A percentile compares a stretch with the other conserved stretches of the same genome.
Evolutionary conservation across 805 yeast species (phyloP).

Genomic region (Saccharomyces mikatae): DNA sequence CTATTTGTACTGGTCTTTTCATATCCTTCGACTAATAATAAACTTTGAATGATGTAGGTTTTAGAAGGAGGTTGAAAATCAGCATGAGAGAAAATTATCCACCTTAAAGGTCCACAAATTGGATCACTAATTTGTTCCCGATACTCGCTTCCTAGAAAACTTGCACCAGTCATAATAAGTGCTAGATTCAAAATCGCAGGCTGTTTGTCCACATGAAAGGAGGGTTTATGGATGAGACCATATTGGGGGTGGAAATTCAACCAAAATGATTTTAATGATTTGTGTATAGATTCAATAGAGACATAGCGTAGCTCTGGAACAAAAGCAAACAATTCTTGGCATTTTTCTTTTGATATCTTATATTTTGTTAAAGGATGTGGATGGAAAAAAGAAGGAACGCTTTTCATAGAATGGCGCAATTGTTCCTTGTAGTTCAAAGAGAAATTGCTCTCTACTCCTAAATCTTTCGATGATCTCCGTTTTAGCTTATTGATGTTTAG

Average conservation of each 20-base stretch:
- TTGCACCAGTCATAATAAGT: conserved; percentile 51
- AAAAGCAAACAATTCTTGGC: conserved; percentile 6
- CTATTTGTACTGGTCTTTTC: conserved; percentile 69
- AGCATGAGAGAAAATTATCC: conserved; percentile 59
- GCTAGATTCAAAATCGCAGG: conserved; percentile 46
- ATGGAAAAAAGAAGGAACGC: conserved; percentile 16
- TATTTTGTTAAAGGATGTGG: conserved; percentile 17
- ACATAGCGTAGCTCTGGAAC: conserved; percentile 18
- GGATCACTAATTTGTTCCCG: conserved; percentile 24
- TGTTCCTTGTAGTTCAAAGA: conserved; percentile 7
- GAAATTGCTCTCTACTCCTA: background rate
- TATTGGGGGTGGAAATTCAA: conserved; percentile 46
- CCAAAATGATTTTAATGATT: conserved; percentile 39
- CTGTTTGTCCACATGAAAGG: conserved; percentile 41
- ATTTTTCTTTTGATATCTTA: conserved; percentile 10
- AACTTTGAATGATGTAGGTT: conserved; percentile 68
- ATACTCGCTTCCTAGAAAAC: conserved; percentile 30
- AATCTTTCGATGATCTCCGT: conserved; percentile 4
- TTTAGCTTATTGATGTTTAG: conserved; percentile 13
- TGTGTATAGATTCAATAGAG: conserved; percentile 10
- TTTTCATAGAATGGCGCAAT: conserved; percentile 11
- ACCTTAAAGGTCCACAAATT: conserved; percentile 48
- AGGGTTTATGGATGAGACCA: conserved; percentile 40
- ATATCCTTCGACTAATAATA: conserved; percentile 65
- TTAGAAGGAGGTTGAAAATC: conserved; percentile 72